phyloP scores from a whole-genome alignment of 345 rosid genomes.

The Citrus trifoliata region DNA sequence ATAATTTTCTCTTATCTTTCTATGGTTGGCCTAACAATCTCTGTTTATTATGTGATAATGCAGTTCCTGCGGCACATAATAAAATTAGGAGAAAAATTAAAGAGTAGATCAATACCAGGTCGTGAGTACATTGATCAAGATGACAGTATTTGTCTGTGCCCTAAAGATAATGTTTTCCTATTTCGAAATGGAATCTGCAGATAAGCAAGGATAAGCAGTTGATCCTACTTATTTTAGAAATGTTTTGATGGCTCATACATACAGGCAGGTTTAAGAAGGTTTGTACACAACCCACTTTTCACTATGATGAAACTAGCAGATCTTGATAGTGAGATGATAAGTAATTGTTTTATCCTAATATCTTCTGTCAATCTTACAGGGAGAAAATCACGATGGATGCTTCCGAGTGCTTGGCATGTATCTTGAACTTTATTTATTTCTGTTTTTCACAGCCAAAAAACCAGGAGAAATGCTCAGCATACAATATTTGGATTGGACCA shows the following conservation, averaged over 20 bases:
- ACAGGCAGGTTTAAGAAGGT: background rate
- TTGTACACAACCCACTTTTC: background rate
- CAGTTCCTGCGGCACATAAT: background rate
- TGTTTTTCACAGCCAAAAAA: too few relatives aligned
- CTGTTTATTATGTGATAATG: background rate
- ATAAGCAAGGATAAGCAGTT: background rate
- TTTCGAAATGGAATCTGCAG: background rate
- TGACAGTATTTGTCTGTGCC: background rate
- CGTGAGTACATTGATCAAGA: background rate
- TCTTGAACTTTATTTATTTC: too few relatives aligned
- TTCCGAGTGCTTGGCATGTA: background rate
- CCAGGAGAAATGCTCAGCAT: too few relatives aligned
- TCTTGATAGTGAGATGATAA: background rate
- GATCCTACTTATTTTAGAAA: background rate
- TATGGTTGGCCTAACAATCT: background rate
- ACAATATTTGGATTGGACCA: background rate
- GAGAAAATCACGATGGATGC: background rate
- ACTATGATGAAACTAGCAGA: background rate
- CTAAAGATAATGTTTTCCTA: background rate
- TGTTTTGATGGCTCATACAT: background rate
- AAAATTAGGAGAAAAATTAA: background rate
- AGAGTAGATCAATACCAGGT: background rate
- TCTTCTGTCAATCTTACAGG: too few relatives aligned
- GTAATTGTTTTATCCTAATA: background rate
- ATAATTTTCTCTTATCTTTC: background rate